Percentiles rank a stretch among this genome's conserved stretches.
phyloP scores from a whole-genome alignment of 805 yeast species.

The Candida nitratophila region DNA sequence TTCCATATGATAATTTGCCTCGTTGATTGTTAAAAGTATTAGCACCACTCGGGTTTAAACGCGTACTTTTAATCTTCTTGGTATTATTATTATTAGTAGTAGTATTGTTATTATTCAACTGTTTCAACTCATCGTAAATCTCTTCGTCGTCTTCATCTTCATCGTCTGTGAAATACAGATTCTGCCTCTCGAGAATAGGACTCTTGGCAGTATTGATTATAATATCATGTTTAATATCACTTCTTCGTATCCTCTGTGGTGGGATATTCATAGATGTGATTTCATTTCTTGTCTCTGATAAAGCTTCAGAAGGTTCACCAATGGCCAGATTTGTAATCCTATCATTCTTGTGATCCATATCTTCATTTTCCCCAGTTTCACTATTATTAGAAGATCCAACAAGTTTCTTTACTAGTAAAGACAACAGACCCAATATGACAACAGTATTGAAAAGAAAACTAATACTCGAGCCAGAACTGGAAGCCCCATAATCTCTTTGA shows the following conservation, averaged over 20 bases:
- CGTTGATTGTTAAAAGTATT: not conserved
- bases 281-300: too few species aligned
- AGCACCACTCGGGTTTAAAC: too few species aligned
- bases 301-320: too few species aligned
- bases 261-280: too few species aligned
- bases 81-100: too few species aligned
- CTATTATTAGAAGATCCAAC: not conserved
- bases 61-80: too few species aligned
- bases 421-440: not conserved
- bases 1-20: not conserved
- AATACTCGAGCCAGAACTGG: not conserved
- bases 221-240: not conserved
- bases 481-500: not conserved
- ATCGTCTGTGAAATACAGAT: not conserved
- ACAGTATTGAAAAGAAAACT: not conserved
- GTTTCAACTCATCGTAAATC: not conserved
- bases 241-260: not conserved
- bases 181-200: too few species aligned
- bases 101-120: not conserved
- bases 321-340: too few species aligned
- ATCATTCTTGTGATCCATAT: not conserved
- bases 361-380: not conserved
- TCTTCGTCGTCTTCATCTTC: not conserved
- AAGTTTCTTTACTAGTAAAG: not conserved
- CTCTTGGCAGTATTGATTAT: too few species aligned